Conservation (phyloP, 257 asterid species). For the Misopates orontium region DNA sequence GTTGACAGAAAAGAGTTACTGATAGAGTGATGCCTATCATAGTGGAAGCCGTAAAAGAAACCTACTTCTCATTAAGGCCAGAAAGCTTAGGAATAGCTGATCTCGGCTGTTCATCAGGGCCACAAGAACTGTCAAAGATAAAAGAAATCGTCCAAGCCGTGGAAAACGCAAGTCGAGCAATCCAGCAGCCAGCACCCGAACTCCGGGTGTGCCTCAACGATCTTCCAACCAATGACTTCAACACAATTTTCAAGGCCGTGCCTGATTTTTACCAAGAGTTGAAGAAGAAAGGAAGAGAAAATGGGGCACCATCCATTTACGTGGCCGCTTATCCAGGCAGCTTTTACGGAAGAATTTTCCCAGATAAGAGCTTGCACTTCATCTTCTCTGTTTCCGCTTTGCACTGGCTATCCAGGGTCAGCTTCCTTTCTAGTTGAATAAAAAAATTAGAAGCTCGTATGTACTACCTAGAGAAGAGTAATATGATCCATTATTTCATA, state of each 20-base stretch:
- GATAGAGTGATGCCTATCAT: constrained; percentile 49
- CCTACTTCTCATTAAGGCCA: constrained; percentile 35
- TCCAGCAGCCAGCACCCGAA: constrained; percentile 36
- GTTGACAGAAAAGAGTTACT: constrained; percentile 46
- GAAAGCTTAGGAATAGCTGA: constrained; percentile 61
- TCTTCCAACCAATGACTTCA: constrained; percentile 67
- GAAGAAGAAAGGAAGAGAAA: constrained; percentile 26
- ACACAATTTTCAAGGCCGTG: constrained; percentile 53
- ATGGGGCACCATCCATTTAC: constrained; percentile 31
- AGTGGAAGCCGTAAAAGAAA: constrained; percentile 44
- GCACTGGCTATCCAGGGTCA: constrained; percentile 70
- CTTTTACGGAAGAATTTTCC: constrained; percentile 64
- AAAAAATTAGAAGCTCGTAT: no score
- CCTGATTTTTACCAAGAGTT: constrained; percentile 45
- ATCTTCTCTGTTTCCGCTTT: constrained; percentile 52
- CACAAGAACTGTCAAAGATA: constrained; percentile 43
- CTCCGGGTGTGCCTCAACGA: constrained; percentile 55
- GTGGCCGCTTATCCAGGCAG: constrained; percentile 62
- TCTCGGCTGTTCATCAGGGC: constrained; percentile 66
- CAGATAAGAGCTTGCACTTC: constrained; percentile 51
- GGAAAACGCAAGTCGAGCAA: constrained; percentile 20
- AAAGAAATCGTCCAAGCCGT: constrained; percentile 37
- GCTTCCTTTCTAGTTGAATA: background rate
- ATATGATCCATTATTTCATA: no score
- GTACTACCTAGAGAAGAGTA: no score